These are phyloP conservation scores for Candida dajiaensis DNA, from an alignment of 805 yeast genomes.

Conservation along the genomic window DNA sequence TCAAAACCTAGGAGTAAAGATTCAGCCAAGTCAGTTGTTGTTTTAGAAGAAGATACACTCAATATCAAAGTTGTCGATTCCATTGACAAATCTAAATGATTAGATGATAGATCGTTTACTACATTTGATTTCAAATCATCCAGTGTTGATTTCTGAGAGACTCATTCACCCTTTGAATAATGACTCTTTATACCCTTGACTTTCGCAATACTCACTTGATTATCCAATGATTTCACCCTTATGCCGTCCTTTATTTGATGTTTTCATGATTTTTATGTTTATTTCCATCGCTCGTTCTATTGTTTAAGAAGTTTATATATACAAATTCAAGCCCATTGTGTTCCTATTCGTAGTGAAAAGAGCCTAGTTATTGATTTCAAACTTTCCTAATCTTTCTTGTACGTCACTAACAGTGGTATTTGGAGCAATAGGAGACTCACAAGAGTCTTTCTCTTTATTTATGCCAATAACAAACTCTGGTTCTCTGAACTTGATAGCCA, in stretches of 20 bases:
- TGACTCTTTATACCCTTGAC: background rate
- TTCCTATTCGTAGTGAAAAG: no score
- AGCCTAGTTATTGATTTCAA: no score
- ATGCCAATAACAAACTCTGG: conserved; percentile 2
- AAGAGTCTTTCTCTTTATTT: background rate
- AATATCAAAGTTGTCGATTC: conserved; percentile 14
- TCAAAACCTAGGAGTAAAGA: background rate
- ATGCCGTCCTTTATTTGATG: background rate
- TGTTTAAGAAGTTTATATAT: background rate
- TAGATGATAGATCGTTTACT: background rate
- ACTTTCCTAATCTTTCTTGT: no score
- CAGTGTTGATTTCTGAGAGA: background rate
- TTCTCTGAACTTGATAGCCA: conserved; percentile 20
- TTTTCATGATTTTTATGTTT: background rate
- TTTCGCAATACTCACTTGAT: no score
- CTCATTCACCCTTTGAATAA: background rate
- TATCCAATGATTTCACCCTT: background rate
- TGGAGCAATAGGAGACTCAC: background rate
- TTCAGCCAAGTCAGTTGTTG: conserved; percentile 5
- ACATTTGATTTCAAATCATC: background rate
- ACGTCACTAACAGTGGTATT: background rate
- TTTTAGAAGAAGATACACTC: conserved; percentile 5
- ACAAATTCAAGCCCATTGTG: background rate
- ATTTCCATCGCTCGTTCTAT: background rate
- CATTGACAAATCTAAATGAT: conserved; percentile 10